phyloP scores from a whole-genome alignment of 306 rosid genomes.

The Pachyrhizus erosus region DNA sequence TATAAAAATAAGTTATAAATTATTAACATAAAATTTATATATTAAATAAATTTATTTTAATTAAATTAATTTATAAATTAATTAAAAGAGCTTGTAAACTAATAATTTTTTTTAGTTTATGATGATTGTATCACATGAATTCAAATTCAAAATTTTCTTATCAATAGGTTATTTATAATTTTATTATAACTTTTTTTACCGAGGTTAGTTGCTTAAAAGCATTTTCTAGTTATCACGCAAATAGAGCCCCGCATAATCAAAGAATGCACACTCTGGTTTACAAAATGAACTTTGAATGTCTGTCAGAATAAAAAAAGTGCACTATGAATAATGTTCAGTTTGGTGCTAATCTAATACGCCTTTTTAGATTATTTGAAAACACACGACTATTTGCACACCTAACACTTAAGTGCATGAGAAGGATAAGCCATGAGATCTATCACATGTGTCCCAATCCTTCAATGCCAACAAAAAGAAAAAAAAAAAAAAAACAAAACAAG shows the following conservation, averaged over 20 bases:
- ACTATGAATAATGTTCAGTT: constrained; percentile 9
- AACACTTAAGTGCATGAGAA: constrained; percentile 1
- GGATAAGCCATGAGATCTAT: constrained; percentile 23
- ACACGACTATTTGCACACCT: constrained; percentile 16
- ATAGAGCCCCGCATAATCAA: not conserved
- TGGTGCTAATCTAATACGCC: constrained; percentile 19
- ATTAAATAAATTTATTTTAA: too few species aligned
- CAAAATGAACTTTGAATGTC: not conserved
- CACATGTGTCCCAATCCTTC: constrained; percentile 39
- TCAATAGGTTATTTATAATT: too few species aligned
- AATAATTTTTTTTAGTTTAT: too few species aligned
- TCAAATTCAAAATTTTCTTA: too few species aligned
- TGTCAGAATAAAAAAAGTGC: constrained; percentile 12
- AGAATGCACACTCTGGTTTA: not conserved
- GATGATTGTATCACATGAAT: too few species aligned
- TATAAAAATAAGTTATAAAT: too few species aligned
- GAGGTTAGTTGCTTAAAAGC: too few species aligned
- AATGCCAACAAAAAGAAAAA: constrained; percentile 1
- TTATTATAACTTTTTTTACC: too few species aligned
- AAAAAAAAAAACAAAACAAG: too few species aligned
- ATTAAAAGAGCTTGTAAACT: too few species aligned
- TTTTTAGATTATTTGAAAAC: constrained; percentile 29
- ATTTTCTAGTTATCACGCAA: not conserved
- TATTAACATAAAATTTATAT: too few species aligned
- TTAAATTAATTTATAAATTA: too few species aligned